Evolutionary conservation across 2,329 filamentous ascomycete species (phyloP).

Genomic region (Exophiala sideris): DNA sequence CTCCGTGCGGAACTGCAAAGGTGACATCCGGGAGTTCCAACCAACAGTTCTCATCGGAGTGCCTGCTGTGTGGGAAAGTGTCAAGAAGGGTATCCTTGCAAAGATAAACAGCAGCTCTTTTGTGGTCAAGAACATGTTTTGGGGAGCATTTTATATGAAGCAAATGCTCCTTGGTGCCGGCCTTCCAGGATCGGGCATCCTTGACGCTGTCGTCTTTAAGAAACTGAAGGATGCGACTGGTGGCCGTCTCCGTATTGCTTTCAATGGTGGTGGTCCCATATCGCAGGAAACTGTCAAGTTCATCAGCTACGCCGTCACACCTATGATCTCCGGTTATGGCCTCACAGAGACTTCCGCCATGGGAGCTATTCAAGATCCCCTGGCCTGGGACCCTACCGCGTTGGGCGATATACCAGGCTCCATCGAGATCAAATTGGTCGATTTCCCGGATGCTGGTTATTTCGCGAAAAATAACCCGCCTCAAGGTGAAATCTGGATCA

Average conservation of each 20-base stretch:
- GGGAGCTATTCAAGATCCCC: constrained; percentile 61
- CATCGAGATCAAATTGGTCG: constrained; percentile 87
- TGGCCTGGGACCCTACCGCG: constrained; percentile 74
- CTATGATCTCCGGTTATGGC: constrained; percentile 93
- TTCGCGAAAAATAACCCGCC: constrained; percentile 68
- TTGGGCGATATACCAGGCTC: constrained; percentile 75
- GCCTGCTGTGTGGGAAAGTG: constrained; percentile 93
- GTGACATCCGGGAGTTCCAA: constrained; percentile 87
- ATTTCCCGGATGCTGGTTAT: constrained; percentile 86
- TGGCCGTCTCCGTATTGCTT: constrained; percentile 78
- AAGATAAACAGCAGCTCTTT: constrained; percentile 70
- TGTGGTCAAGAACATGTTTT: constrained; percentile 76
- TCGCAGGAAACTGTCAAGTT: constrained; percentile 84
- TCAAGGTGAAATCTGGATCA: constrained; percentile 90
- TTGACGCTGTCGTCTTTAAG: constrained; percentile 84
- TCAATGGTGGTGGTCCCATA: constrained; percentile 93
- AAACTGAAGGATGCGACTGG: constrained; percentile 89
- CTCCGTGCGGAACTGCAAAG: constrained; percentile 83
- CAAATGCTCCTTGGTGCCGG: constrained; percentile 55
- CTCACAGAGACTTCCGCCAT: constrained; percentile 84
- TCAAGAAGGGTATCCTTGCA: constrained; percentile 86
- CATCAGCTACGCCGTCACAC: constrained; percentile 85
- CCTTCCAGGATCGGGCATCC: constrained; percentile 59
- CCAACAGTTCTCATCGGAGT: constrained; percentile 92
- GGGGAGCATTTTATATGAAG: constrained; percentile 61